A percentile compares a stretch with the other conserved stretches of the same genome.
phyloP scores from a whole-genome alignment of 352 stramenopile genomes.

The Nothophytophthora sp. region DNA sequence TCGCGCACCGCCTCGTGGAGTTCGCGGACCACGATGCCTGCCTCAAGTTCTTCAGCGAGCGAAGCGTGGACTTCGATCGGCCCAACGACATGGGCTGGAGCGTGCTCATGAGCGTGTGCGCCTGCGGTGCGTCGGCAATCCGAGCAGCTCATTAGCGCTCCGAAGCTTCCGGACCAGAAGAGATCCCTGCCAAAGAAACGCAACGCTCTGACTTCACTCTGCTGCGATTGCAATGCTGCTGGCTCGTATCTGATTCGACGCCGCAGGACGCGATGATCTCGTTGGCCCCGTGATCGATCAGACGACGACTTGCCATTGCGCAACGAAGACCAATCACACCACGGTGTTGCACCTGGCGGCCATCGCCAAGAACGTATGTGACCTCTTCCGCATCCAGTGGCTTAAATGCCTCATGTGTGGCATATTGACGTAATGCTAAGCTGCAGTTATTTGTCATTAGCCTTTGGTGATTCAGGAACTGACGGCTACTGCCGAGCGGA shows the following conservation, averaged over 20 bases:
- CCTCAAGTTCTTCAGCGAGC: conserved; percentile 61
- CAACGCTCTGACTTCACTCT: background rate
- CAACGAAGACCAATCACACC: conserved; percentile 65
- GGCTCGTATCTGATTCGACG: background rate
- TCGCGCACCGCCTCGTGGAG: conserved; percentile 78
- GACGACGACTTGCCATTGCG: conserved; percentile 58
- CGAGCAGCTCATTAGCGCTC: no score
- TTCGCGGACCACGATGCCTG: conserved; percentile 63
- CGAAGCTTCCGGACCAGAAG: no score
- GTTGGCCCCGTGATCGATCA: conserved; percentile 52
- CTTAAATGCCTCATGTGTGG: background rate
- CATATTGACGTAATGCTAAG: background rate
- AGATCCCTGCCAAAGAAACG: background rate
- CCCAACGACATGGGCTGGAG: conserved; percentile 69
- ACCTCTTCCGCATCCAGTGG: background rate
- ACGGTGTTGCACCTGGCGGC: conserved; percentile 78
- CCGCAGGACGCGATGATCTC: conserved; percentile 62
- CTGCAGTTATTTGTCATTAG: conserved; percentile 20
- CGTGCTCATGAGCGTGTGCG: conserved; percentile 81
- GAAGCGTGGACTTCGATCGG: conserved; percentile 57
- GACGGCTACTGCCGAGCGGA: conserved; percentile 40
- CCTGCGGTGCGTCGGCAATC: conserved; percentile 47
- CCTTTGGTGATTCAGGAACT: conserved; percentile 60
- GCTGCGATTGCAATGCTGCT: no score
- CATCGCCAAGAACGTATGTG: conserved; percentile 65